Percentiles rank a stretch among this genome's conserved stretches.
Conservation (phyloP, 441 rosid genomes). For the Jatropha multifida region DNA sequence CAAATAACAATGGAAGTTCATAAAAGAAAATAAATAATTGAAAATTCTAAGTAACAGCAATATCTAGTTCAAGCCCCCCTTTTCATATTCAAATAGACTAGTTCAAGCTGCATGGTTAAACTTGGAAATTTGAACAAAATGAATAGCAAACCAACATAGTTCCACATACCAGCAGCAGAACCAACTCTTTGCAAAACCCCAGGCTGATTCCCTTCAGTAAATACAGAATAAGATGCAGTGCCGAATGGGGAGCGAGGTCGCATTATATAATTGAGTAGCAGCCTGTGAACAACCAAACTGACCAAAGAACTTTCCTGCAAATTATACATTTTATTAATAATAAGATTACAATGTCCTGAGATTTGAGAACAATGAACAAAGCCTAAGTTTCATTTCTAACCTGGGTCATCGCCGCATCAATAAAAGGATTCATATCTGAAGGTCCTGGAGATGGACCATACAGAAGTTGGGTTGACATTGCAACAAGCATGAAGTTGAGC, state of each 20-base stretch:
- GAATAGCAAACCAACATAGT: constrained; percentile 11
- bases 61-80: not conserved
- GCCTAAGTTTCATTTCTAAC: constrained; percentile 34
- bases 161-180: constrained; percentile 82
- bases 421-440: constrained; percentile 73
- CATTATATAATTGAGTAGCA: constrained; percentile 71
- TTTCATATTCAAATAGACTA: not conserved
- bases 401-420: constrained; percentile 93
- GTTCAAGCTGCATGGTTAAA: not conserved
- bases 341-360: constrained; percentile 12
- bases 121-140: constrained; percentile 7
- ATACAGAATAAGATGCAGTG: constrained; percentile 48
- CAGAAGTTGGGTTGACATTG: constrained; percentile 94
- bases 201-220: constrained; percentile 59
- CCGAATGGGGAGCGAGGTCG: constrained; percentile 51
- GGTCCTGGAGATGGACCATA: constrained; percentile 79
- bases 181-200: constrained; percentile 95
- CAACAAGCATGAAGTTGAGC: constrained; percentile 80
- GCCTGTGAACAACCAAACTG: constrained; percentile 58
- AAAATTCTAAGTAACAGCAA: not conserved
- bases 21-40: not conserved
- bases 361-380: constrained; percentile 10
- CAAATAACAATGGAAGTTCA: constrained; percentile 7
- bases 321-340: constrained; percentile 13
- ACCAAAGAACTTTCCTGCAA: constrained; percentile 79